A percentile compares a stretch with the other conserved stretches of the same genome.
These are phyloP conservation scores for Solanum medicagineum DNA, from an alignment of 257 asterid genomes.

Conservation along the genomic window DNA sequence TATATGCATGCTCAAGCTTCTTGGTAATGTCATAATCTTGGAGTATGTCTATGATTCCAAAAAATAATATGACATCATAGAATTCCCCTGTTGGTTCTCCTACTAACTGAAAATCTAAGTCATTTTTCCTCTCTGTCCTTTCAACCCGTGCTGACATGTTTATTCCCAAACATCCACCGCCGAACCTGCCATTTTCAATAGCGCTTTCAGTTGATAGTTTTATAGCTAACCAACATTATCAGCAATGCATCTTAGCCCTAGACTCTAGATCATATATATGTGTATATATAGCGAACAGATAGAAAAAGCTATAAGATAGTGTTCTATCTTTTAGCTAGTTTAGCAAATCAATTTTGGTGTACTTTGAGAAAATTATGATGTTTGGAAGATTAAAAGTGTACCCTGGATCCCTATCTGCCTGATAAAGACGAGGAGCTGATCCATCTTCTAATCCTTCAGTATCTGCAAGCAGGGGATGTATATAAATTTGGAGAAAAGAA, in stretches of 20 bases:
- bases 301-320: neutral
- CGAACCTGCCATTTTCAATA: neutral
- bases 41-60: conserved; percentile 24
- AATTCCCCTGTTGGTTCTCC: conserved; percentile 25
- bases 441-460: neutral
- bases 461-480: neutral
- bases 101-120: conserved; percentile 11
- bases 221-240: neutral
- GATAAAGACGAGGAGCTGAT: neutral
- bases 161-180: conserved; percentile 4
- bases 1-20: conserved; percentile 36
- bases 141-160: conserved; percentile 23
- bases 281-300: neutral
- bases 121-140: conserved; percentile 13
- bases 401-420: neutral
- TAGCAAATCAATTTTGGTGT: neutral
- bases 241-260: too few relatives aligned
- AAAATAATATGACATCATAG: conserved; percentile 16
- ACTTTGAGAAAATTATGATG: neutral
- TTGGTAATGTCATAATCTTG: conserved; percentile 31
- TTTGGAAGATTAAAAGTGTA: neutral
- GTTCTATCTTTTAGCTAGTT: neutral
- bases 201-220: neutral
- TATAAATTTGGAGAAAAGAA: neutral
- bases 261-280: too few relatives aligned